Evolutionary conservation across 2,329 filamentous ascomycete species (phyloP).

Genomic region (Trichoderma breve): DNA sequence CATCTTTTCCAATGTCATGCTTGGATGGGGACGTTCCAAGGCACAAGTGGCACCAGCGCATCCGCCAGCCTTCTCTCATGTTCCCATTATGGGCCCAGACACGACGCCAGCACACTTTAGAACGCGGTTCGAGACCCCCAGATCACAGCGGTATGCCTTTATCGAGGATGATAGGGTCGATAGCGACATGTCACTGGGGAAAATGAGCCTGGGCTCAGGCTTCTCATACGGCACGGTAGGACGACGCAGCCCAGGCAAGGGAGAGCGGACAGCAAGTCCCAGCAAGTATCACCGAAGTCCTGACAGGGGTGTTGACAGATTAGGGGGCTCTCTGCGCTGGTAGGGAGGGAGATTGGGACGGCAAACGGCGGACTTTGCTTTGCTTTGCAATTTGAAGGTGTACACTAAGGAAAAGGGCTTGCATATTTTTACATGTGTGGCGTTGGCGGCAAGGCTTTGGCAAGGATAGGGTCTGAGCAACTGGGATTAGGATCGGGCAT

Average conservation of each 20-base stretch:
- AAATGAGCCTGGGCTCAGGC: conserved; percentile 41
- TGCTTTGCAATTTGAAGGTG: not conserved
- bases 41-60: conserved; percentile 16
- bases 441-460: not conserved
- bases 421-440: not conserved
- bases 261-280: conserved; percentile 48
- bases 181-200: conserved; percentile 50
- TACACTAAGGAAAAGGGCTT: conserved; percentile 3
- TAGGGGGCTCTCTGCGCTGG: not conserved
- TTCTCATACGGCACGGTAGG: conserved; percentile 47
- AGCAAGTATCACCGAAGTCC: conserved; percentile 43
- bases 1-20: conserved; percentile 13
- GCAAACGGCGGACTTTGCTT: not conserved
- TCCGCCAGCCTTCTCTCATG: conserved; percentile 21
- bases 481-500: not conserved
- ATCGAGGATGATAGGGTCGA: conserved; percentile 47
- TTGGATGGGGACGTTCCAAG: conserved; percentile 8
- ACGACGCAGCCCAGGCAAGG: conserved; percentile 50
- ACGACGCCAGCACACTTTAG: conserved; percentile 47
- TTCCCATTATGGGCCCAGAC: conserved; percentile 30
- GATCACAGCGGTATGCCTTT: conserved; percentile 42
- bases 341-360: not conserved
- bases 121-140: conserved; percentile 51
- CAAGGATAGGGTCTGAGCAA: not conserved
- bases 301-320: conserved; percentile 33